These are phyloP conservation scores for Setomelanomma holmii DNA, from an alignment of 2,329 filamentous ascomycete species.

Conservation along the genomic window DNA sequence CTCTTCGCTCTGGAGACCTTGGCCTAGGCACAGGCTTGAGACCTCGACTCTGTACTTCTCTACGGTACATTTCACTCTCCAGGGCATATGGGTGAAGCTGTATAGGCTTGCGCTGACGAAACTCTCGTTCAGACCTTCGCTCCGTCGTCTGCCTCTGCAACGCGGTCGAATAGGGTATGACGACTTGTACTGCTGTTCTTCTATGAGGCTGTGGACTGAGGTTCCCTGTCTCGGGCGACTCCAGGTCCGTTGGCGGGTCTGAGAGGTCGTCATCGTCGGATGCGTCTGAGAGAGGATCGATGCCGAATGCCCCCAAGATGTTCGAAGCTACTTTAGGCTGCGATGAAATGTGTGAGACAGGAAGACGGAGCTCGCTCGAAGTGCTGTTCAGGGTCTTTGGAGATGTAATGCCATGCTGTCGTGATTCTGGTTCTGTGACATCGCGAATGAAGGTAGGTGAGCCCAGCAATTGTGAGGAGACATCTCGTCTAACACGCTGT, in stretches of 20 bases:
- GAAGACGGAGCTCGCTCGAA: neutral
- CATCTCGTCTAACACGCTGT: neutral
- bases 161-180: constrained; percentile 36
- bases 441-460: constrained; percentile 5
- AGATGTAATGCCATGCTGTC: constrained; percentile 7
- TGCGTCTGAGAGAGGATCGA: constrained; percentile 28
- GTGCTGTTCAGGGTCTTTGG: constrained; percentile 6
- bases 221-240: constrained; percentile 14
- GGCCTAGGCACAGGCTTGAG: constrained; percentile 51
- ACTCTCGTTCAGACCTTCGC: constrained; percentile 36
- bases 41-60: constrained; percentile 52
- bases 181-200: constrained; percentile 34
- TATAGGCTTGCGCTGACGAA: constrained; percentile 56
- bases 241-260: constrained; percentile 31
- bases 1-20: constrained; percentile 32
- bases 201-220: constrained; percentile 34
- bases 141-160: constrained; percentile 22
- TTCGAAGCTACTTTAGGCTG: constrained; percentile 7
- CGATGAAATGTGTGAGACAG: neutral
- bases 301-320: constrained; percentile 26
- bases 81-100: constrained; percentile 58
- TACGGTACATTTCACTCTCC: constrained; percentile 54
- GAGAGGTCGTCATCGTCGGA: constrained; percentile 36
- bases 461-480: constrained; percentile 15
- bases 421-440: constrained; percentile 12